Base-by-base conservation (phyloP, 139 green algal species). In the Asterochloris sp. region DNA sequence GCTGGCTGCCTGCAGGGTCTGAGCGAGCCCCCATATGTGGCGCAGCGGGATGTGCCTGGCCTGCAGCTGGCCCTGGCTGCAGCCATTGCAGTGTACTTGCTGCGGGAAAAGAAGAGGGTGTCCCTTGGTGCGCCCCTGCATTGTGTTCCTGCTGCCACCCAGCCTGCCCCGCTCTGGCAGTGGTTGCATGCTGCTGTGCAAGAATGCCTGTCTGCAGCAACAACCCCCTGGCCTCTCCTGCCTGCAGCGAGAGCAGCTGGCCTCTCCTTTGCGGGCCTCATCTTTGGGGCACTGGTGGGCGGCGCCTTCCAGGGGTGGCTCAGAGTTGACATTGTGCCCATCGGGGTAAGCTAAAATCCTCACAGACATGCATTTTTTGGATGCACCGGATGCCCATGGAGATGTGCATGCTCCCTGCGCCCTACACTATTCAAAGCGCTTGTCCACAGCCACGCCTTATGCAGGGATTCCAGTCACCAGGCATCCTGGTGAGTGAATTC, bases 271-370 rank as follows among this genome's bases (percentile, higher is more conserved):
- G 91, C 71, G 8, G 87, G 89, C 21, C 82, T 97, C 13, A 85
- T 94, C 14, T 76, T 83, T n/a, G 94, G 94, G 19, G 88, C 90
- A 0, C 73, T 96, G 16, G 0, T 96, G 54, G 95, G 95, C 24
- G 88, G 84, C 62, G 62, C 83, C 13, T n/a, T 96, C 11, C 88
- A 98, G 78, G 85, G 74, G 17, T 98, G 93, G 93, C 84, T 98
- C 67, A 83, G 91, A 4, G 95, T 98, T 16, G 95, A 98, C 80
- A 93, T 98, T 61, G 89, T 98, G 13, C 95, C 95, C 0, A 82
- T 97, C 13, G 84, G 88, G 84, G 90, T 93, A 73, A 85, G 92
- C 60, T 13, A 13, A 24, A 19, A 62, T 27, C n/a, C 11, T 29
- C 74, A 78, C 13, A 26, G 16, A 62, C 11, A n/a, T 64, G 69